Percentiles rank a stretch among this genome's conserved stretches.
Conservation (phyloP, 2,329 filamentous ascomycete genomes). For the Thermochaetoides dissita region DNA sequence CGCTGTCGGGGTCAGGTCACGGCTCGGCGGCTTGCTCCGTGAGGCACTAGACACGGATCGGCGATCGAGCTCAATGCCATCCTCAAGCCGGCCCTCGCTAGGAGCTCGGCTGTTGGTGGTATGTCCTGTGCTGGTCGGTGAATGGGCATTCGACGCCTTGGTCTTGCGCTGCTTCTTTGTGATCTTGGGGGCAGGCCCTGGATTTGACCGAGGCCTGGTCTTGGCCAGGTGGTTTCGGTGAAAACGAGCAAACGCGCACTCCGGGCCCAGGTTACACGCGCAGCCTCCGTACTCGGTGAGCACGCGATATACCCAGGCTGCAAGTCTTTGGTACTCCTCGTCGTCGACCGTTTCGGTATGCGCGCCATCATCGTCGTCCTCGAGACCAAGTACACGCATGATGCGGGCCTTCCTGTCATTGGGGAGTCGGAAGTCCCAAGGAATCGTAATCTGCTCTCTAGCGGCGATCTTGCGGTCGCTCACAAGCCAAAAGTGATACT, state of each 20-base stretch:
- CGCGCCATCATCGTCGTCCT: slow-evolving; percentile 39
- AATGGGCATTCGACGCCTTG: slow-evolving; percentile 39
- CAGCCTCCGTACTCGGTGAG: slow-evolving; percentile 69
- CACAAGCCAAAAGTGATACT: slow-evolving; percentile 88
- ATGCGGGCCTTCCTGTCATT: slow-evolving; percentile 40
- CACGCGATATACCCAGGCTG: slow-evolving; percentile 53
- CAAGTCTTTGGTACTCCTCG: slow-evolving; percentile 45
- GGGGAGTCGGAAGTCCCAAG: slow-evolving; percentile 53
- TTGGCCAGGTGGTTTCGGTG: slow-evolving; percentile 42
- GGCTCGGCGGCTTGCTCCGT: slow-evolving; percentile 51
- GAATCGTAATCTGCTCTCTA: slow-evolving; percentile 48
- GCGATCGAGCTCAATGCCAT: slow-evolving; percentile 38
- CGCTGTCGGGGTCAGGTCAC: slow-evolving; percentile 47
- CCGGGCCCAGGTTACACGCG: slow-evolving; percentile 52
- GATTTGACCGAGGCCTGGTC: slow-evolving; percentile 25
- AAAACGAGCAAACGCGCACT: slow-evolving; percentile 51
- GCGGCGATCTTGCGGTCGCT: slow-evolving; percentile 61
- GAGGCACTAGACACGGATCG: slow-evolving; percentile 36
- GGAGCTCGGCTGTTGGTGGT: slow-evolving; percentile 49
- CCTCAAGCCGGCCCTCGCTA: slow-evolving; percentile 47
- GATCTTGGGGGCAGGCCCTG: slow-evolving; percentile 17
- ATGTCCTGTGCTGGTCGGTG: slow-evolving; percentile 48
- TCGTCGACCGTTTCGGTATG: slow-evolving; percentile 43
- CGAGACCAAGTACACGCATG: slow-evolving; percentile 45
- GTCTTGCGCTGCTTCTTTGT: slow-evolving; percentile 39